A percentile compares a stretch with the other conserved stretches of the same genome.
Conservation (phyloP, 2,329 filamentous ascomycete species). For the Claviceps pazoutovae region DNA sequence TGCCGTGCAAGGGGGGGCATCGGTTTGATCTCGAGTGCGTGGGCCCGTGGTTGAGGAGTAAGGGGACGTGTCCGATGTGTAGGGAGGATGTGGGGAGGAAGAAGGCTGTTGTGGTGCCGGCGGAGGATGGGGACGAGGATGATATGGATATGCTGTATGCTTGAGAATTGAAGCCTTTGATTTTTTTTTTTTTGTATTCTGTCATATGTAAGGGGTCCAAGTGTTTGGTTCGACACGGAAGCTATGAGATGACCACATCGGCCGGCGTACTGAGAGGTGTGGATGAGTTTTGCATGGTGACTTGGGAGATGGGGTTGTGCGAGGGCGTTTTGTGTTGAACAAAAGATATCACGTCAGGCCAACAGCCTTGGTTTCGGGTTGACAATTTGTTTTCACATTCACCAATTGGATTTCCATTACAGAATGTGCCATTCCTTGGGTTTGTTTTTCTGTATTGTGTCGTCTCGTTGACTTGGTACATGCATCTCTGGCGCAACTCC, state of each 20-base stretch:
- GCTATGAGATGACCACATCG: background rate
- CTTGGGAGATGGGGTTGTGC: background rate
- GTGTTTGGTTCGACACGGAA: background rate
- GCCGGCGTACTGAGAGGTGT: background rate
- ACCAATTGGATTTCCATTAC: too few species aligned
- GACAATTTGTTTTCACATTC: too few species aligned
- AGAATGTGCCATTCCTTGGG: too few species aligned
- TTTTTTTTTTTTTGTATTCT: background rate
- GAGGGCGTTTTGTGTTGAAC: background rate
- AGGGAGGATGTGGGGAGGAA: conserved; percentile 45
- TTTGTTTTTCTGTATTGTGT: too few species aligned
- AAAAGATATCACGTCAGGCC: background rate
- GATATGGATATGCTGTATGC: conserved; percentile 37
- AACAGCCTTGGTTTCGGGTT: too few species aligned
- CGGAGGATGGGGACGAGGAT: conserved; percentile 36
- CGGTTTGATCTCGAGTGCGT: conserved; percentile 55
- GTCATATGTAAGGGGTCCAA: too few species aligned
- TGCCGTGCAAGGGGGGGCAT: conserved; percentile 46
- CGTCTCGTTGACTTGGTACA: too few species aligned
- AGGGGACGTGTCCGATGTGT: conserved; percentile 52
- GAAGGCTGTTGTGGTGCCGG: conserved; percentile 24
- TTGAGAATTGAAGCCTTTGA: conserved; percentile 7
- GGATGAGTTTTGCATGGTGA: background rate
- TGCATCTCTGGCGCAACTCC: too few species aligned
- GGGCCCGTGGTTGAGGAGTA: conserved; percentile 48